Evolutionary conservation across 306 rosid species (phyloP), one percentile per base, ranked within the genome.

Genomic region (Malus fusca): DNA sequence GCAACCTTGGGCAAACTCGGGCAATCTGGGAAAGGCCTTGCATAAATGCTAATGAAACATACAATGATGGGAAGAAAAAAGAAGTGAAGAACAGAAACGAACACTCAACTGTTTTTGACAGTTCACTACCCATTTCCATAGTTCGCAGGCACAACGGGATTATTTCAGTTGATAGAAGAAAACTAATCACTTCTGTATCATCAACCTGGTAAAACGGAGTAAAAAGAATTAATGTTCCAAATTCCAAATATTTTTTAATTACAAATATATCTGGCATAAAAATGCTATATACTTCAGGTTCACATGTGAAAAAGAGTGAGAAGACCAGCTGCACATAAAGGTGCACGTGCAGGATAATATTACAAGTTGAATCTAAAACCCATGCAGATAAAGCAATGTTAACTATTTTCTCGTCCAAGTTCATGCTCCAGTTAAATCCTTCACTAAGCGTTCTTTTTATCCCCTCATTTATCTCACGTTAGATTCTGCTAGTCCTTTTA

Each of bases 101-200:
- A 79, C 35, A 90, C 96, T 88, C 87, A 92, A 90, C 93, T 66
- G 92, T 90, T 91, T 89, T 90, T 67, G 97, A 88, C 69, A 91
- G 63, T 81, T 89, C 97, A 65, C 89, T 84, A 35, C 97, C 97
- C 84, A 91, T 87, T 87, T 93, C 96, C 93, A 93, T 89, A 11
- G 88, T 91, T 66, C 93, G 96, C 63, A 93, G 78, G 88, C 97
- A 91, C 80, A 93, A 59, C 0, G 98, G 97, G 73, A 88, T 88
- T 68, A 91, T 87, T 78, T 93, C 93, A 1, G 92, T 91, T 11
- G 93, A 87, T 64, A 91, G 91, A 78, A 93, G 96, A 81, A 91
- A 93, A 73, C 88, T 82, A 68, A 91, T 87, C 59, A 88, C 93
- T 59, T 89, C 91, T 40, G 87, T 83, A 72, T 91, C 90, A 79